Base-by-base conservation (phyloP, 306 rosid species). In the Senna tora region DNA sequence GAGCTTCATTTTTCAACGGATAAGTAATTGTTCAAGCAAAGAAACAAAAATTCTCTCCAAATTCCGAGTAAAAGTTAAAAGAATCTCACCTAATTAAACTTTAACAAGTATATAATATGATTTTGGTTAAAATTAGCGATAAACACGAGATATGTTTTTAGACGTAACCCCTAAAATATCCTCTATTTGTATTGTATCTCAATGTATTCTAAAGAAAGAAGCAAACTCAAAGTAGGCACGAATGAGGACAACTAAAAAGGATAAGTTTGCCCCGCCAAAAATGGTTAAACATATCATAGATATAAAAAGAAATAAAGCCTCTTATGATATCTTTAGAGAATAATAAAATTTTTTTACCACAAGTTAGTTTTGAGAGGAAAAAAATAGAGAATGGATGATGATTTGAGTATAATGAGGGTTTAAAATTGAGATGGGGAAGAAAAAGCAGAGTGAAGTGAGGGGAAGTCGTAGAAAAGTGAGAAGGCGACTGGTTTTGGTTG, bases 31-130 rank as follows among this genome's bases (percentile, higher is more conserved):
- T 76, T 65, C 65, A 59, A 49, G 10, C 59, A 49, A 82, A 41
- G 71, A 81, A 82, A 79, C 78, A 80, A 84, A 61, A 74, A 54
- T 56, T 56, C 79, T 66, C 76, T 76, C 80, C 67, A 65, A 54
- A 65, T 81, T 81, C 75, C 46, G 22, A 72, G 73, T 42, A 33
- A 74, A 69, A 76, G 81, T 82, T 81, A 81, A 74, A 80, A 80
- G 69, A 72, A 77, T 50, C 74, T 32, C 22, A 80, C 88, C 90
- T 85, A 83, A 85, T 75, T 76, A 67, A 65, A 42, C 81, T 79
- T 72, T 68, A 28, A 56, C 13, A 12, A 43, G 49, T 50, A 50
- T 82, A 77, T 58, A 42, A 50, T 68, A 71, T 36, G 71, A 80
- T 78, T 78, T 75, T 65, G 25, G 28, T 36, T 38, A 49, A 63